phyloP scores from a whole-genome alignment of 2,329 filamentous ascomycete species.

The Calonectria naviculata region DNA sequence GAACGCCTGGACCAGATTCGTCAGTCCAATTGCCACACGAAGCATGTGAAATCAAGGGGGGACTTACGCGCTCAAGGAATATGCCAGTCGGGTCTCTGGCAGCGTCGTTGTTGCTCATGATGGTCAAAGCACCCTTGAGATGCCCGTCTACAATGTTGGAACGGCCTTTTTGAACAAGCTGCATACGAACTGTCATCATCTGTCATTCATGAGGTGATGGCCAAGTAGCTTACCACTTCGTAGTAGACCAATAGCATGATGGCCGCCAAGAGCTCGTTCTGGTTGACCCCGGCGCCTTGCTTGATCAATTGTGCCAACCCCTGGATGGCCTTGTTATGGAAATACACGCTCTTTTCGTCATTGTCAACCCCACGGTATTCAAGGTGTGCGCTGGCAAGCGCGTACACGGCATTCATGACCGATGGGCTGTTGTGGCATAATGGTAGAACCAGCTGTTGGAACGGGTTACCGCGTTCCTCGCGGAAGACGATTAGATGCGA shows the following conservation, averaged over 20 bases:
- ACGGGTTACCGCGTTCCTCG: slow-evolving; percentile 71
- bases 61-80: slow-evolving; percentile 68
- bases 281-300: slow-evolving; percentile 58
- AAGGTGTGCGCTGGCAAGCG: slow-evolving; percentile 85
- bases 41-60: not conserved
- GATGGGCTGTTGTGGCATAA: slow-evolving; percentile 65
- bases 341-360: slow-evolving; percentile 66
- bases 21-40: slow-evolving; percentile 32
- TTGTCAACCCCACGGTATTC: slow-evolving; percentile 71
- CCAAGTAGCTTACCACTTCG: slow-evolving; percentile 64
- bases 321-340: slow-evolving; percentile 70
- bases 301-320: slow-evolving; percentile 68
- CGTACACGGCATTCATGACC: slow-evolving; percentile 86
- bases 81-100: slow-evolving; percentile 62
- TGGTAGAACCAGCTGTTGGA: slow-evolving; percentile 71
- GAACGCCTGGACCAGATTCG: slow-evolving; percentile 60
- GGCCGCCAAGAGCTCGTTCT: slow-evolving; percentile 69
- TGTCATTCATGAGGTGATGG: not conserved
- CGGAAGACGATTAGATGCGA: slow-evolving; percentile 74
- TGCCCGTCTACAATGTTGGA: slow-evolving; percentile 71
- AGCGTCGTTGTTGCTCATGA: slow-evolving; percentile 63
- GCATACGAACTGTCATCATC: slow-evolving; percentile 16
- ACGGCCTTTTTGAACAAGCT: slow-evolving; percentile 70
- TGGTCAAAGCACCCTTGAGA: slow-evolving; percentile 70
- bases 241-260: slow-evolving; percentile 73